A percentile compares a stretch with the other conserved stretches of the same genome.
phyloP scores from a whole-genome alignment of 2,329 filamentous ascomycete species.

The Alternaria sp. region DNA sequence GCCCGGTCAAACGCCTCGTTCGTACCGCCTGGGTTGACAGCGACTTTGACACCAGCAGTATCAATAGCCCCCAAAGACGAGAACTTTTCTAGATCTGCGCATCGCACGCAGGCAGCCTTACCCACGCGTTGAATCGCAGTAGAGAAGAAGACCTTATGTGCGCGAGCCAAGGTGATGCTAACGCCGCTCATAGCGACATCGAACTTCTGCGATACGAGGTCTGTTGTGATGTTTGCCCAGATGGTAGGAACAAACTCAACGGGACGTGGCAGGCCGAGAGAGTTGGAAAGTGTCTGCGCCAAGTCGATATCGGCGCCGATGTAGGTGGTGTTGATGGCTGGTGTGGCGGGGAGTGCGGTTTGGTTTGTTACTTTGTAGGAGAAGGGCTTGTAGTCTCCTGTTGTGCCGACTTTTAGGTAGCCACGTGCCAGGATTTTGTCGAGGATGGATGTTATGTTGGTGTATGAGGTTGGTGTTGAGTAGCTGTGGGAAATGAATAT shows the following conservation, averaged over 20 bases:
- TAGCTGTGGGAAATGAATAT: not conserved
- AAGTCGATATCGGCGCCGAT: conserved; percentile 21
- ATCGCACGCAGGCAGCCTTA: conserved; percentile 19
- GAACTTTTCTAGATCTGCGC: conserved; percentile 7
- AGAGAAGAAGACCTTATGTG: conserved; percentile 14
- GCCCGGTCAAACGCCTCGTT: conserved; percentile 22
- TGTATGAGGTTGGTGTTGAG: not conserved
- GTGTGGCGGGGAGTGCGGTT: conserved; percentile 11
- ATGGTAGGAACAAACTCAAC: conserved; percentile 17
- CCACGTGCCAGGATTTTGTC: conserved; percentile 16
- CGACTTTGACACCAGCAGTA: conserved; percentile 14
- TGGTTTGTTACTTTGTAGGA: conserved; percentile 19
- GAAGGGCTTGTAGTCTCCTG: conserved; percentile 23
- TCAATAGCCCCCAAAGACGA: conserved; percentile 18
- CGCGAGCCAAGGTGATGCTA: conserved; percentile 17
- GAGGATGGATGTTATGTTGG: conserved; percentile 12
- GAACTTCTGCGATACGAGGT: conserved; percentile 11
- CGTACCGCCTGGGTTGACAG: conserved; percentile 17
- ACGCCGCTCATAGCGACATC: conserved; percentile 22
- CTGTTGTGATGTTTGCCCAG: conserved; percentile 14
- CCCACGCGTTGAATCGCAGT: conserved; percentile 13
- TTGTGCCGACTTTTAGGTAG: conserved; percentile 24
- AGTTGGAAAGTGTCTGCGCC: conserved; percentile 15
- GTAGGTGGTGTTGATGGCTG: conserved; percentile 16
- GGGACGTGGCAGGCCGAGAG: conserved; percentile 9